Conservation (phyloP, 805 yeast genomes). For the Schizosaccharomyces japonicus region DNA sequence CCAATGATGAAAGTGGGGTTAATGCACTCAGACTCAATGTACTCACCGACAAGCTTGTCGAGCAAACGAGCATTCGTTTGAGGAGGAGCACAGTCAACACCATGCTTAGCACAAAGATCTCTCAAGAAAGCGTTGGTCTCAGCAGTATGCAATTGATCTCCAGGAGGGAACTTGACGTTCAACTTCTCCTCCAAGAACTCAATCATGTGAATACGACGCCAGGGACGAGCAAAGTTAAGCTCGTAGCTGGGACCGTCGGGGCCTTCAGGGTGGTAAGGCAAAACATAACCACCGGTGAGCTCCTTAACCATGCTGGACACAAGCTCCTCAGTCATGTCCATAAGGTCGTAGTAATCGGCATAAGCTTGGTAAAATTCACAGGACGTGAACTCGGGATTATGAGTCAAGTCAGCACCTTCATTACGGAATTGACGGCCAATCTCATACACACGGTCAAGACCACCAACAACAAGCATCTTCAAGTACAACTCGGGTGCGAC, state of each 20-base stretch:
- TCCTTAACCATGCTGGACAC: conserved; percentile 94
- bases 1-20: conserved; percentile 96
- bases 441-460: conserved; percentile 93
- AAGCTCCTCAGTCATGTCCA: conserved; percentile 71
- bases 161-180: conserved; percentile 80
- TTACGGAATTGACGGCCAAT: conserved; percentile 97
- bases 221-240: conserved; percentile 80
- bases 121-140: conserved; percentile 83
- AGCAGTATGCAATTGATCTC: conserved; percentile 77
- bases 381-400: conserved; percentile 95
- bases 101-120: conserved; percentile 49
- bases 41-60: conserved; percentile 90
- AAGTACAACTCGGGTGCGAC: conserved; percentile 93
- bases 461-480: conserved; percentile 93
- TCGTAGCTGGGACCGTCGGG: conserved; percentile 53
- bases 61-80: conserved; percentile 96
- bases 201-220: conserved; percentile 97
- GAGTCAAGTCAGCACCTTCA: conserved; percentile 96
- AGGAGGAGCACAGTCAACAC: conserved; percentile 56
- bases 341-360: conserved; percentile 87
- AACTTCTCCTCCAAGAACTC: conserved; percentile 75
- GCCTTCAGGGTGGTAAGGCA: conserved; percentile 82
- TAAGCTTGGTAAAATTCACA: conserved; percentile 97
- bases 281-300: conserved; percentile 69
- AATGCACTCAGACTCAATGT: conserved; percentile 68